These are phyloP conservation scores for Elsinoe ampelina DNA, from an alignment of 2,329 filamentous ascomycete species.

Conservation along the genomic window DNA sequence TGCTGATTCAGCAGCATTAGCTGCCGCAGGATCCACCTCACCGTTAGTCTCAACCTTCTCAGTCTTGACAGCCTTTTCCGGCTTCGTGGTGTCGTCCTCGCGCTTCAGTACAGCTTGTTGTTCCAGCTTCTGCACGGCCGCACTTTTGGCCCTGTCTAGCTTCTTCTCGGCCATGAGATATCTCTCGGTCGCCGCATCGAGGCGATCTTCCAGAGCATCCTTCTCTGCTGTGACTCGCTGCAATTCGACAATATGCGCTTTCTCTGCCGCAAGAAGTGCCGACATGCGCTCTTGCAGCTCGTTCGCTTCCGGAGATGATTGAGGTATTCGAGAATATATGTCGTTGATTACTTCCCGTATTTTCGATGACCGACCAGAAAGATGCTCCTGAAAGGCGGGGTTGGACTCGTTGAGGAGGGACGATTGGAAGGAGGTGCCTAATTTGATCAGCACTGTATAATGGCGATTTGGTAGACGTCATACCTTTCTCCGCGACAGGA, in stretches of 20 bases:
- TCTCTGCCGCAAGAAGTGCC: conserved; percentile 68
- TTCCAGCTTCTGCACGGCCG: conserved; percentile 84
- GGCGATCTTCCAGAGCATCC: conserved; percentile 71
- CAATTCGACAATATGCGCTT: conserved; percentile 66
- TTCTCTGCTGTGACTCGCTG: conserved; percentile 70
- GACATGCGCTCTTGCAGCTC: conserved; percentile 68
- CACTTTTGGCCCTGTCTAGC: conserved; percentile 78
- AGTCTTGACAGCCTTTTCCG: conserved; percentile 35
- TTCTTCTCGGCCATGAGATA: conserved; percentile 96
- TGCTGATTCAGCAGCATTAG: conserved; percentile 61
- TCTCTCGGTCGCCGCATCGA: conserved; percentile 79
- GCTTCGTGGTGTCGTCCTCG: conserved; percentile 31
- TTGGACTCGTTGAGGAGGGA: conserved; percentile 46
- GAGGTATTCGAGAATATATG: conserved; percentile 48
- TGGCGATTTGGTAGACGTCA: not conserved
- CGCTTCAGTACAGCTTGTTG: conserved; percentile 72
- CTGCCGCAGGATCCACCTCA: conserved; percentile 45
- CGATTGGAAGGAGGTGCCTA: conserved; percentile 40
- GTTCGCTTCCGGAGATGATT: conserved; percentile 56
- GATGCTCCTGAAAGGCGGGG: conserved; percentile 64
- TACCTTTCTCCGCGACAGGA: not conserved
- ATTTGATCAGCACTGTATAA: not conserved
- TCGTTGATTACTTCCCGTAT: conserved; percentile 66
- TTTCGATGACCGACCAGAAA: conserved; percentile 63
- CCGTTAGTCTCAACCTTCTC: conserved; percentile 44